phyloP scores from a whole-genome alignment of 1,139 yeast species.

The Scheffersomyces insectosa region DNA sequence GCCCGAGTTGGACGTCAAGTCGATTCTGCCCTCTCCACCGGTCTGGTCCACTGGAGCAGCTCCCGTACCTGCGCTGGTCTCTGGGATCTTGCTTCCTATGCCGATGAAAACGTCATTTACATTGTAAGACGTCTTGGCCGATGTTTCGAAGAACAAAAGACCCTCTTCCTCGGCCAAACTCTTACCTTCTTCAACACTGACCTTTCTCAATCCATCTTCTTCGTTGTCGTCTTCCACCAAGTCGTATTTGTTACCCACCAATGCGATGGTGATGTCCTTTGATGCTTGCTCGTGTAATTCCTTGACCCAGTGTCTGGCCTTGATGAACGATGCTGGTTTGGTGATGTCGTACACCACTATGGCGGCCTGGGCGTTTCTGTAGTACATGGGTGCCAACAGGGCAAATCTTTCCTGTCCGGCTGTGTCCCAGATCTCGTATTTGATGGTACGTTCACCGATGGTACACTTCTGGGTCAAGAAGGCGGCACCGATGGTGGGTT shows the following conservation, averaged over 20 bases:
- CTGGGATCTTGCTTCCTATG: slow-evolving; percentile 82
- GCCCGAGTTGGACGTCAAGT: slow-evolving; percentile 12
- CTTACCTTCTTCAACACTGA: slow-evolving; percentile 85
- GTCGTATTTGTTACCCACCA: slow-evolving; percentile 92
- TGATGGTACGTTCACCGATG: slow-evolving; percentile 85
- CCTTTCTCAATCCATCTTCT: slow-evolving; percentile 59
- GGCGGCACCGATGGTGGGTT: slow-evolving; percentile 98
- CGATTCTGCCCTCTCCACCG: slow-evolving; percentile 16
- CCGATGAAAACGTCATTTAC: slow-evolving; percentile 79
- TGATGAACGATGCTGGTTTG: slow-evolving; percentile 94
- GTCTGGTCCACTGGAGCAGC: slow-evolving; percentile 6
- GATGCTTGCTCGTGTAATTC: slow-evolving; percentile 95
- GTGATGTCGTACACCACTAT: slow-evolving; percentile 94
- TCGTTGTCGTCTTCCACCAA: slow-evolving; percentile 41
- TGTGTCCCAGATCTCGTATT: slow-evolving; percentile 98
- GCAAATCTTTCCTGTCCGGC: slow-evolving; percentile 99
- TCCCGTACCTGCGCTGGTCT: slow-evolving; percentile 17
- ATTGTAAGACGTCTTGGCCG: slow-evolving; percentile 89
- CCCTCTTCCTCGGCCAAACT: slow-evolving; percentile 72
- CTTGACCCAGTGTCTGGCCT: slow-evolving; percentile 99
- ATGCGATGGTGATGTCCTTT: slow-evolving; percentile 86
- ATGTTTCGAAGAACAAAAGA: slow-evolving; percentile 82
- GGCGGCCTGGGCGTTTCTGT: slow-evolving; percentile 98
- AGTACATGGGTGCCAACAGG: slow-evolving; percentile 95
- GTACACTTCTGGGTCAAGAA: slow-evolving; percentile 93